A percentile compares a stretch with the other conserved stretches of the same genome.
phyloP scores from a whole-genome alignment of 1,284 basidiomycete species.

The Cutaneotrichosporon cyanovorans region DNA sequence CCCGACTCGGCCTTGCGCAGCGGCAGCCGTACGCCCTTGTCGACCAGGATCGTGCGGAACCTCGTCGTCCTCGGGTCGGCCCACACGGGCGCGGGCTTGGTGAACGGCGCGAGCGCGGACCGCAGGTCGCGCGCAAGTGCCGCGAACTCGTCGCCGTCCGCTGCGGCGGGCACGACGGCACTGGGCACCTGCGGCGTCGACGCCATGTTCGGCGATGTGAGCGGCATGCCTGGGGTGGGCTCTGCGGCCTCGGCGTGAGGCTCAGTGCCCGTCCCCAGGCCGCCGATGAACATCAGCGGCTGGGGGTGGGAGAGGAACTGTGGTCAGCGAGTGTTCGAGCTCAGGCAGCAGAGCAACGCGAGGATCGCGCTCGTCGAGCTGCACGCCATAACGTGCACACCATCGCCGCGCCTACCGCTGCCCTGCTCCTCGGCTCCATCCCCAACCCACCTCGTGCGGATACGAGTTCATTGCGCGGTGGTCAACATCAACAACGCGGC shows the following conservation, averaged over 20 bases:
- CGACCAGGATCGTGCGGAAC: constrained; percentile 74
- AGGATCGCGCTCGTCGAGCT: too few species aligned
- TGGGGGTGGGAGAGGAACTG: constrained; percentile 66
- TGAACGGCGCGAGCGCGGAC: constrained; percentile 57
- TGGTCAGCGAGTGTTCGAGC: constrained; percentile 2
- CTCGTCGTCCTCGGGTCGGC: constrained; percentile 47
- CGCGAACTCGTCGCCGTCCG: constrained; percentile 41
- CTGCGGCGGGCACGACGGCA: constrained; percentile 13
- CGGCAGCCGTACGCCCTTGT: constrained; percentile 74
- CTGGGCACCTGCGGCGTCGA: neutral
- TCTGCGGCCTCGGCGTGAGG: neutral
- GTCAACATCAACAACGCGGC: neutral
- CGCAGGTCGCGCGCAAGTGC: constrained; percentile 54
- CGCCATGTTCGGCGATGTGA: neutral
- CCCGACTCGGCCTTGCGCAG: constrained; percentile 57
- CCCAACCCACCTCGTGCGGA: constrained; percentile 58
- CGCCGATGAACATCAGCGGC: constrained; percentile 88
- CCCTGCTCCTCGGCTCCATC: neutral
- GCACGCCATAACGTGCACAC: too few species aligned
- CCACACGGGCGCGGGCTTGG: constrained; percentile 51
- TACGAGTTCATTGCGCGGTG: constrained; percentile 69
- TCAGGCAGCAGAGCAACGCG: too few species aligned
- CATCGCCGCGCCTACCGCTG: too few species aligned
- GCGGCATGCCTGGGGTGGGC: neutral
- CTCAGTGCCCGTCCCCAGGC: constrained; percentile 50